Percentiles rank a stretch among this genome's conserved stretches.
Evolutionary conservation across 306 rosid genomes (phyloP).

Genomic region (Citrullus colocynthis): DNA sequence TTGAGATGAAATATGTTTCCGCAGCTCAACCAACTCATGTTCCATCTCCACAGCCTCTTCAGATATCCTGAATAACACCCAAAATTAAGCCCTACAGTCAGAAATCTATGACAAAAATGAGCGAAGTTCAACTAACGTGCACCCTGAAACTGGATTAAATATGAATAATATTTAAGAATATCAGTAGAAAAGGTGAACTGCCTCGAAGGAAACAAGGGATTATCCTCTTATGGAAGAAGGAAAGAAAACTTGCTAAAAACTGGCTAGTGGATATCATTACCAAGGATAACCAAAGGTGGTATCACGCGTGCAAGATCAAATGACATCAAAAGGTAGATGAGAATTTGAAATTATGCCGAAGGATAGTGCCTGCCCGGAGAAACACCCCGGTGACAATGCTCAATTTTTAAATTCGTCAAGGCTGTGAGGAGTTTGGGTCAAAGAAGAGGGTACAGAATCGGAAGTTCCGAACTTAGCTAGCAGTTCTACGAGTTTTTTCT

Average conservation of each 20-base stretch:
- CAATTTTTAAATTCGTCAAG: neutral
- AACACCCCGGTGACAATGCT: neutral
- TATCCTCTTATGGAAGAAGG: neutral
- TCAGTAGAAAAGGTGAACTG: neutral
- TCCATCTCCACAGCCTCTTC: conserved; percentile 94
- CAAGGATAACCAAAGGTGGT: neutral
- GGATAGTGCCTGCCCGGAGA: neutral
- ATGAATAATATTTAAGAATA: neutral
- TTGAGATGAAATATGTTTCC: conserved; percentile 76
- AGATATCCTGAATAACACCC: conserved; percentile 53
- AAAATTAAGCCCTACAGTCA: conserved; percentile 4
- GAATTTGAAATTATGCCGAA: neutral
- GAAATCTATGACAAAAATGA: neutral
- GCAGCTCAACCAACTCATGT: conserved; percentile 81
- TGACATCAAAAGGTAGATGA: neutral
- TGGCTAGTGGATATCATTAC: neutral
- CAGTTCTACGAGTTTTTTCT: neutral
- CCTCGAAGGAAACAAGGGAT: neutral
- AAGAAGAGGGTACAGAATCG: neutral
- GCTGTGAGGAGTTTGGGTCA: neutral
- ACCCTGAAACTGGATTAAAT: neutral
- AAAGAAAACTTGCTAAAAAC: neutral
- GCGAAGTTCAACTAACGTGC: neutral
- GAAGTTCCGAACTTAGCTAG: neutral
- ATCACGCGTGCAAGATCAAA: neutral